These are phyloP conservation scores for Colletotrichum agaves DNA, from an alignment of 2,329 filamentous ascomycete genomes.

Conservation along the genomic window DNA sequence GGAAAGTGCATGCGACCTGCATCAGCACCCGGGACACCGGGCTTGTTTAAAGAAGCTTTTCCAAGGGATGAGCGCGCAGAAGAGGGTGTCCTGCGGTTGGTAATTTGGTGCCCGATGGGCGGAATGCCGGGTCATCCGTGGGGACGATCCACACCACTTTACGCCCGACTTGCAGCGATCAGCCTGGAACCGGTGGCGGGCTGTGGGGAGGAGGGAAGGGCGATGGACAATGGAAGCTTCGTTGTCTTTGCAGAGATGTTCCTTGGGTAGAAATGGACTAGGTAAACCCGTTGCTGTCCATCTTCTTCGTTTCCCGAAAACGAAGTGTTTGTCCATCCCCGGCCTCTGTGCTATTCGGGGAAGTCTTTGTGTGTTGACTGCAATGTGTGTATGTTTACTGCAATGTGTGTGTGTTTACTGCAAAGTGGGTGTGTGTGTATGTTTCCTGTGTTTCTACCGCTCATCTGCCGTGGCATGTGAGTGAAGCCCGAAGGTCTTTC, in stretches of 20 bases:
- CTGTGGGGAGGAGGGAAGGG: neutral
- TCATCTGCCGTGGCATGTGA: neutral
- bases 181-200: slow-evolving; percentile 29
- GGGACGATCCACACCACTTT: slow-evolving; percentile 32
- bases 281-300: neutral
- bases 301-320: slow-evolving; percentile 9
- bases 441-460: neutral
- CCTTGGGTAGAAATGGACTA: neutral
- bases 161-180: slow-evolving; percentile 36
- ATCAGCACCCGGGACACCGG: slow-evolving; percentile 13
- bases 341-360: neutral
- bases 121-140: slow-evolving; percentile 30
- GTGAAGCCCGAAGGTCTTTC: too few species aligned
- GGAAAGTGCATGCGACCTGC: slow-evolving; percentile 20
- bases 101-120: slow-evolving; percentile 34
- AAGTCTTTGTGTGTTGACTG: neutral
- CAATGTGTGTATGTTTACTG: neutral
- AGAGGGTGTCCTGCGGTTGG: neutral
- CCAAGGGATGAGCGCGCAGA: neutral
- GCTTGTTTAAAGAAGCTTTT: slow-evolving; percentile 29
- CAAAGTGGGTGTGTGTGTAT: neutral
- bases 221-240: neutral
- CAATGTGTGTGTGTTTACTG: neutral
- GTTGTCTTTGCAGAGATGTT: neutral
- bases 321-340: neutral